Evolutionary conservation across 2,329 filamentous ascomycete genomes (phyloP).

Genomic region (Alternaria gaisen): DNA sequence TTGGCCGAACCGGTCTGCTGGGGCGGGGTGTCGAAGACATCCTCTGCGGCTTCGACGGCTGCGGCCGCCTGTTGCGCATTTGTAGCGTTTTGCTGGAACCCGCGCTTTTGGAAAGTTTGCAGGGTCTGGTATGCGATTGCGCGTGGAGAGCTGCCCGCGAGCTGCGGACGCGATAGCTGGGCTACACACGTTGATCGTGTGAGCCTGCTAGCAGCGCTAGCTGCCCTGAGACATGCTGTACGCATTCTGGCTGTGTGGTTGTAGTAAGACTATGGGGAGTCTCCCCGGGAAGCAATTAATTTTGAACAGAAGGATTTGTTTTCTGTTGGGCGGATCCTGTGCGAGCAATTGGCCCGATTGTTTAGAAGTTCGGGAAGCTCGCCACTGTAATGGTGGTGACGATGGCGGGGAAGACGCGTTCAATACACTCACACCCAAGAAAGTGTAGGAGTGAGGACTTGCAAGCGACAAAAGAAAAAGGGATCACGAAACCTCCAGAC

Average conservation of each 20-base stretch:
- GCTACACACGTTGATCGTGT: conserved; percentile 31
- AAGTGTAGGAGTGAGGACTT: neutral
- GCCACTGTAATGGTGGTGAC: conserved; percentile 1
- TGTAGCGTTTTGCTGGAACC: conserved; percentile 35
- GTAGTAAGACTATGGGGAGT: conserved; percentile 6
- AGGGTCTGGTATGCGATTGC: conserved; percentile 27
- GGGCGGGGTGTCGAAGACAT: conserved; percentile 42
- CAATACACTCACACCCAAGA: conserved; percentile 4
- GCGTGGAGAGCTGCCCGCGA: conserved; percentile 27
- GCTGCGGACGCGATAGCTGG: conserved; percentile 33
- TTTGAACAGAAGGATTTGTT: neutral
- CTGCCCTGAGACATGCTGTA: conserved; percentile 44
- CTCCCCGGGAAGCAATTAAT: neutral
- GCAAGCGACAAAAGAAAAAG: conserved; percentile 8
- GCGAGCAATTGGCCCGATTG: conserved; percentile 4
- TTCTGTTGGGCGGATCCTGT: neutral
- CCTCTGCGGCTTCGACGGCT: conserved; percentile 36
- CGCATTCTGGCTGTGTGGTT: conserved; percentile 36
- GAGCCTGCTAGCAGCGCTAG: conserved; percentile 39
- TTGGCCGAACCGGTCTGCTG: conserved; percentile 26
- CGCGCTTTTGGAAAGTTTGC: conserved; percentile 27
- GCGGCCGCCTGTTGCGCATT: conserved; percentile 29
- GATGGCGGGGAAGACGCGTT: conserved; percentile 4
- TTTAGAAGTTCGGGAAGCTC: conserved; percentile 4
- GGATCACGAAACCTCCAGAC: conserved; percentile 11